Percentiles rank a stretch among this genome's conserved stretches.
These are phyloP conservation scores for Sporothrix protearum DNA, from an alignment of 2,329 filamentous ascomycete genomes.

Conservation along the genomic window DNA sequence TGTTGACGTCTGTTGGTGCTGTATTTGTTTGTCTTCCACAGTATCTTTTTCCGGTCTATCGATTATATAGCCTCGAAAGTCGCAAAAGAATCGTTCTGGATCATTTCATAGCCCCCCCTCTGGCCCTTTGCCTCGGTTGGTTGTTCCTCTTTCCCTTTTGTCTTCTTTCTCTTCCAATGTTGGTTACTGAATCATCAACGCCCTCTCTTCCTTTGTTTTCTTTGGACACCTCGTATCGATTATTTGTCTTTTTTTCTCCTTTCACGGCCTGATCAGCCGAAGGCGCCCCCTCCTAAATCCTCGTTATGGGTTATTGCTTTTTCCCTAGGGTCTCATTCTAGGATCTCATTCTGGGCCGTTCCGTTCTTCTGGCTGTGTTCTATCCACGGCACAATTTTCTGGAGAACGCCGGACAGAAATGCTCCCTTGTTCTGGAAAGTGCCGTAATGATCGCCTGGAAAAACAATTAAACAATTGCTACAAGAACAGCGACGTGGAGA, in stretches of 20 bases:
- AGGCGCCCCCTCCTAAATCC: neutral
- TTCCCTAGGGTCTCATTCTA: neutral
- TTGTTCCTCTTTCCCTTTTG: neutral
- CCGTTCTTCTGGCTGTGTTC: neutral
- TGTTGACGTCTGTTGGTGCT: constrained; percentile 1
- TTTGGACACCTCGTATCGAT: neutral
- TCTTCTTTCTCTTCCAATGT: neutral
- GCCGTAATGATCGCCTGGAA: neutral
- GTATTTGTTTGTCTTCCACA: neutral
- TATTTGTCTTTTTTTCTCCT: neutral
- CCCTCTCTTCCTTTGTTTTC: neutral
- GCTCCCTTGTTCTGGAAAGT: neutral
- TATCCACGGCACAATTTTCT: neutral
- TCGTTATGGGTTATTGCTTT: neutral
- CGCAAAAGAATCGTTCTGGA: neutral
- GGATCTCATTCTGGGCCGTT: too few species aligned
- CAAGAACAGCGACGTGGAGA: neutral
- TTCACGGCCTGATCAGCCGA: neutral
- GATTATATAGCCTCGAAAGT: neutral
- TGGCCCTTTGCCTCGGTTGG: neutral
- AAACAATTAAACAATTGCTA: neutral
- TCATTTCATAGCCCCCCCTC: neutral
- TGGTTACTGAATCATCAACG: neutral
- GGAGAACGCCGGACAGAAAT: neutral
- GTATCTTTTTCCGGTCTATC: neutral